Base-by-base conservation (phyloP, 176 grass and related monocot species). In the Paspalum vaginatum region DNA sequence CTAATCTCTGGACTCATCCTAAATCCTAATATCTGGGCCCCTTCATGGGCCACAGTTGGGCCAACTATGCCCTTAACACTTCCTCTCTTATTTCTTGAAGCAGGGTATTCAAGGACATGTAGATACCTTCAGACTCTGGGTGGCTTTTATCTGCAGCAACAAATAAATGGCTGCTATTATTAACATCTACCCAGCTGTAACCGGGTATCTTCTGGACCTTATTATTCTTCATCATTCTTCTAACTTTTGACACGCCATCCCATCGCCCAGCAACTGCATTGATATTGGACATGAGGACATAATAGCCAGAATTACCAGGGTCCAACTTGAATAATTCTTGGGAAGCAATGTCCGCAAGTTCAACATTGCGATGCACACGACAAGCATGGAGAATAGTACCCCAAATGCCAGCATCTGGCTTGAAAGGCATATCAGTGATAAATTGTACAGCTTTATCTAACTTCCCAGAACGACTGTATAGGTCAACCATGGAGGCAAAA, bases 231-330 rank as follows among this genome's bases (percentile, higher is more conserved):
- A 97, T 97, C 72, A 97, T 69, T 84, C 83, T 92, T 84, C 94
- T 79, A 20, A 93, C 83, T 77, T 90, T 88, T 38, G 87, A 84
- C n/a, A 94, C 89, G 81, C 87, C 79, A 46, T 94, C 87, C 94
- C 91, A 97, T 45, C 83, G 86, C 37, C 94, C 91, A 90, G 91
- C 87, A 78, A 89, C 72, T 24, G 89, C 94, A 88, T 92, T 89
- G 46, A 92, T 89, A 85, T 97, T 97, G 53, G 94, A 92, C 87
- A 94, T 91, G 49, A 97, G 87, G 37, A 97, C 91, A 86, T 94
- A 97, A 81, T 94, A 97, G 54, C 94, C 94, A 78, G 94, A 94
- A 82, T 97, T 97, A 41, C 64, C 16, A 50, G 89, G 91, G 78
- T 97, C 94, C 79, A 94, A 73, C 49, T 90, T 79, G 51, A 90